phyloP scores from a whole-genome alignment of 1,284 basidiomycete genomes.

The Cutaneotrichosporon dermatis region DNA sequence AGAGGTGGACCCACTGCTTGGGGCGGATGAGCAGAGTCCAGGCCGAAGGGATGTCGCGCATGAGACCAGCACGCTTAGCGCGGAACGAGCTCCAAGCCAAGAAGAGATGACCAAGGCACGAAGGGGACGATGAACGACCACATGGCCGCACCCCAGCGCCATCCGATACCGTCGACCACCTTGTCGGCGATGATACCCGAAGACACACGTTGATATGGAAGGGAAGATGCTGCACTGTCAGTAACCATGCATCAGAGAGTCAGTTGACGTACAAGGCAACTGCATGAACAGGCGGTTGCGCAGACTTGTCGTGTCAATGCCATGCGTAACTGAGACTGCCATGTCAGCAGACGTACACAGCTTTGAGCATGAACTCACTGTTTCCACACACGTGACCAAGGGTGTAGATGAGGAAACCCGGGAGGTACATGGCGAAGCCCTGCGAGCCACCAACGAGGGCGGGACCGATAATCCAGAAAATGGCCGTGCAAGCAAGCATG shows the following conservation, averaged over 20 bases:
- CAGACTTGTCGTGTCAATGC: slow-evolving; percentile 48
- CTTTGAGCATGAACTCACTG: slow-evolving; percentile 1
- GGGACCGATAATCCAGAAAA: slow-evolving; percentile 48
- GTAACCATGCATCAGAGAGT: not conserved
- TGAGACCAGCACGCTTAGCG: slow-evolving; percentile 31
- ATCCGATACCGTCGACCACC: slow-evolving; percentile 29
- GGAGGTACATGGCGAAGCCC: slow-evolving; percentile 40
- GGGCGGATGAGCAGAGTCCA: slow-evolving; percentile 17
- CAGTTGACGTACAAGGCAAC: slow-evolving; percentile 29
- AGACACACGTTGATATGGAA: slow-evolving; percentile 26
- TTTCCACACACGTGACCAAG: slow-evolving; percentile 21
- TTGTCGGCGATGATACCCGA: slow-evolving; percentile 11
- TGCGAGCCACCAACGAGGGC: slow-evolving; percentile 44
- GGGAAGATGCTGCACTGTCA: slow-evolving; percentile 9
- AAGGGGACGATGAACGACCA: slow-evolving; percentile 51
- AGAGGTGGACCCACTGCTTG: slow-evolving; percentile 34
- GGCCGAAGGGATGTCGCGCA: slow-evolving; percentile 37
- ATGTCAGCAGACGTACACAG: no score
- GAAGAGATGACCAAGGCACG: slow-evolving; percentile 35
- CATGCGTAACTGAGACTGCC: slow-evolving; percentile 43
- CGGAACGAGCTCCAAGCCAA: slow-evolving; percentile 35
- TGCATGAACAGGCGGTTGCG: slow-evolving; percentile 50
- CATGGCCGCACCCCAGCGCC: slow-evolving; percentile 51
- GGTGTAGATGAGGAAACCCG: slow-evolving; percentile 43
- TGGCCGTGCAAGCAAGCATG: slow-evolving; percentile 41